phyloP scores from a whole-genome alignment of 169 alveolate genomes.

The Cytauxzoon felis region DNA sequence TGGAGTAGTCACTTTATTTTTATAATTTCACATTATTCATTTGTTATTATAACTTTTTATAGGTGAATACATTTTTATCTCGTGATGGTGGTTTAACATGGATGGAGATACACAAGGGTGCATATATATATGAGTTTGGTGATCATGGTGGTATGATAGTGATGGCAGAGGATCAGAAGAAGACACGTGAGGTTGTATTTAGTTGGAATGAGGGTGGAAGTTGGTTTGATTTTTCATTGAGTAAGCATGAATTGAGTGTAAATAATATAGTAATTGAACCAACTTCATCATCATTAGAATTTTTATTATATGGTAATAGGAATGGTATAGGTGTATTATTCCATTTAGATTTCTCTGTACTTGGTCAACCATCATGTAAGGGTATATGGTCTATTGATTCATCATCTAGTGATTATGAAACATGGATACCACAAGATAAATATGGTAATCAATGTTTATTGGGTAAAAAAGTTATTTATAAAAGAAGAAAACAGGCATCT shows the following conservation, averaged over 20 bases:
- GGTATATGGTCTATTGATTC: slow-evolving; percentile 93
- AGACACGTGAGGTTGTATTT: slow-evolving; percentile 84
- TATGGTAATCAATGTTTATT: slow-evolving; percentile 83
- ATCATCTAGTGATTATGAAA: slow-evolving; percentile 92
- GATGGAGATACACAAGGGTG: slow-evolving; percentile 95
- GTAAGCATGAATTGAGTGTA: slow-evolving; percentile 83
- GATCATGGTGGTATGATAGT: slow-evolving; percentile 98
- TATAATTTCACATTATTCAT: neutral
- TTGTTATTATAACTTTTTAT: slow-evolving; percentile 12
- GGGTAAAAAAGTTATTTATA: slow-evolving; percentile 89
- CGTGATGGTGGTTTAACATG: slow-evolving; percentile 98
- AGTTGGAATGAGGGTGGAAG: slow-evolving; percentile 95
- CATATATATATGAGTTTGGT: slow-evolving; percentile 95
- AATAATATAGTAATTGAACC: slow-evolving; percentile 96
- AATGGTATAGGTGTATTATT: slow-evolving; percentile 87
- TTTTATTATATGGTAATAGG: slow-evolving; percentile 91
- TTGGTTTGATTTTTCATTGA: slow-evolving; percentile 91
- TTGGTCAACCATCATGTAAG: slow-evolving; percentile 92
- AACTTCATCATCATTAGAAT: slow-evolving; percentile 87
- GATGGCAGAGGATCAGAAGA: slow-evolving; percentile 90
- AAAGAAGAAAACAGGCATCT: slow-evolving; percentile 91
- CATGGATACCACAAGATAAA: slow-evolving; percentile 88
- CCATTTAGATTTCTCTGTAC: slow-evolving; percentile 90
- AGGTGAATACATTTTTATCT: slow-evolving; percentile 93
- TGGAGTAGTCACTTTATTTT: neutral